A percentile compares a stretch with the other conserved stretches of the same genome.
phyloP scores from a whole-genome alignment of 2,329 filamentous ascomycete species.

The Aspergillus glaucus region DNA sequence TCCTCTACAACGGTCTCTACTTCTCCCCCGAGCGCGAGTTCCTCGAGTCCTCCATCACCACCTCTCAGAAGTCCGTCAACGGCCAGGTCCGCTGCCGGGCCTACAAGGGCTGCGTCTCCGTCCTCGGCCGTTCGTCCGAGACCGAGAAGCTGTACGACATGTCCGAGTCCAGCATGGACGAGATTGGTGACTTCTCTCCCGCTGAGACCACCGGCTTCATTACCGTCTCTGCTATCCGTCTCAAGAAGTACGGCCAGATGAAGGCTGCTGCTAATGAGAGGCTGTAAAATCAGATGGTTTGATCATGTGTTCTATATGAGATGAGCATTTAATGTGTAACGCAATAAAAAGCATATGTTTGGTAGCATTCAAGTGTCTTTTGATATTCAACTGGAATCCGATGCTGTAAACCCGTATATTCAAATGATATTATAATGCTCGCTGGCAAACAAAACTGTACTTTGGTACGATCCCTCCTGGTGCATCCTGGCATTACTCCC shows the following conservation, averaged over 20 bases:
- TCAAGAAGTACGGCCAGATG: constrained; percentile 42
- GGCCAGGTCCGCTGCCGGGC: constrained; percentile 56
- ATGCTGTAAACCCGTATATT: too few species aligned
- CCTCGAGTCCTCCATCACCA: constrained; percentile 45
- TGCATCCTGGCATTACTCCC: background rate
- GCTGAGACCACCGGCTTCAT: constrained; percentile 61
- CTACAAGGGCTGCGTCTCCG: constrained; percentile 60
- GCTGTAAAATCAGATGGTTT: constrained; percentile 13
- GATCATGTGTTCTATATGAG: background rate
- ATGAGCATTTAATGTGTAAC: constrained; percentile 1
- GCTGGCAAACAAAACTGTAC: too few species aligned
- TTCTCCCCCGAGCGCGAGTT: constrained; percentile 68
- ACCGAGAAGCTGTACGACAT: constrained; percentile 66
- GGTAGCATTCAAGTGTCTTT: background rate
- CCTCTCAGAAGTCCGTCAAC: constrained; percentile 45
- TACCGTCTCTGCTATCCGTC: constrained; percentile 31
- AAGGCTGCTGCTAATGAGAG: constrained; percentile 32
- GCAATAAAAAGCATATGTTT: background rate
- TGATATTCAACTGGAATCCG: too few species aligned
- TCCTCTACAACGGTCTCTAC: constrained; percentile 56
- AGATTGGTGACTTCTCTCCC: constrained; percentile 61
- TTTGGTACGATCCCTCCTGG: background rate
- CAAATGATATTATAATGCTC: too few species aligned
- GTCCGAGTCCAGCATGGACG: constrained; percentile 63
- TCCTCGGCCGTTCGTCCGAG: constrained; percentile 49